Base-by-base conservation (phyloP, 129 eudicot species). In the Flaveria brownii region DNA sequence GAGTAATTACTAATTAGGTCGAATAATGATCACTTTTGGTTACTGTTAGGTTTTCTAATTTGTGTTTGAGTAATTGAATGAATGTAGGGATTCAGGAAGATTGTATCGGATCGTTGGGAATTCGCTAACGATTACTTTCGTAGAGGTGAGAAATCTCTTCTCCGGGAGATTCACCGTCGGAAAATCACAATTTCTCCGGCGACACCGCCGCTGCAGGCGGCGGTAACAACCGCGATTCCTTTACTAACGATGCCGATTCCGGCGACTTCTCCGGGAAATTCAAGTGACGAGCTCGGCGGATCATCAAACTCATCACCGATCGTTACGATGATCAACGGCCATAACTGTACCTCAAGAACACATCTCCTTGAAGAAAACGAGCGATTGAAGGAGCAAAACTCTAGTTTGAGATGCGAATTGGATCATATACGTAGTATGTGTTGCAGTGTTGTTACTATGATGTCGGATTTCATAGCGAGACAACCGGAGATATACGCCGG, bases 61-160 rank as follows among this genome's bases (percentile, higher is more conserved):
- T 57, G 50, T 11, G 50, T 45, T 45, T 45, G 50, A 36, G 5
- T 36, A n/a, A 15, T 45, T 45, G 50, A 36, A 36, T 36, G 28
- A 15, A 51, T 74, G 61, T 22, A 92, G 96, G 97, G 97, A 73
- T 92, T 92, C 26, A 77, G 91, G 64, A 92, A 92, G 52, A 87
- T 86, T 6, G 96, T 82, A 17, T 86, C 93, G 2, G 97, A 92
- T 75, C 83, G 96, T 5, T 92, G 97, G 97, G 97, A 92, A 42
- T 92, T 92, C 41, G 82, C 93, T 0, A 83, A 92, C 28, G 97
- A 89, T 30, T 79, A 86, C 69, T 92, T 92, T 5, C 84, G 84
- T 33, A 77, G 85, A 70, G 96, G 93, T 33, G 88, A 92, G 28
- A 92, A 86, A 85, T 70, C 75, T 3, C 78, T 92, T 22, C 82